These are phyloP conservation scores for Stagonosporopsis rhizophila DNA, from an alignment of 2,329 filamentous ascomycete genomes.

Conservation along the genomic window DNA sequence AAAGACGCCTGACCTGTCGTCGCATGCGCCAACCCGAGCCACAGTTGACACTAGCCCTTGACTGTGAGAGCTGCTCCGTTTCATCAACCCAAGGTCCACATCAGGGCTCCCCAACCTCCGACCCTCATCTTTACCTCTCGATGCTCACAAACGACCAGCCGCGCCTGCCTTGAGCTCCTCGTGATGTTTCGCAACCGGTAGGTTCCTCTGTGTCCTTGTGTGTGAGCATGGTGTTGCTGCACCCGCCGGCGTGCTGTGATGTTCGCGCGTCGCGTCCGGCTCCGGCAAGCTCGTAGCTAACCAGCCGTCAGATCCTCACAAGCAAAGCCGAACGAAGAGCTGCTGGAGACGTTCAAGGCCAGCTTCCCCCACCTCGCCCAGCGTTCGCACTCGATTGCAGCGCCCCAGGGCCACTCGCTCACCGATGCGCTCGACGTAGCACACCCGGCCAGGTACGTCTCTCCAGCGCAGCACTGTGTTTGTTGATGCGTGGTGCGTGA, in stretches of 20 bases:
- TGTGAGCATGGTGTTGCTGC: constrained; percentile 1
- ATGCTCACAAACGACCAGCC: constrained; percentile 37
- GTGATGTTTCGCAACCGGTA: constrained; percentile 59
- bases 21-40: constrained; percentile 24
- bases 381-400: constrained; percentile 53
- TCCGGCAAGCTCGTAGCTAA: constrained; percentile 27
- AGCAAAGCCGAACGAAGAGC: constrained; percentile 84
- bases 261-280: constrained; percentile 39
- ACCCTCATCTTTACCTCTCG: constrained; percentile 36
- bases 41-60: constrained; percentile 20
- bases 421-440: constrained; percentile 57
- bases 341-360: constrained; percentile 83
- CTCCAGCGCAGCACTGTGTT: constrained; percentile 2
- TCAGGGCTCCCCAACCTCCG: constrained; percentile 34
- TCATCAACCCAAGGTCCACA: constrained; percentile 38
- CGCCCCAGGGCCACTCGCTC: constrained; percentile 54
- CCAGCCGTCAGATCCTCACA: constrained; percentile 68
- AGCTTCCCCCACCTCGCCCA: constrained; percentile 74
- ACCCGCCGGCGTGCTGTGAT: constrained; percentile 25
- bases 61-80: constrained; percentile 46
- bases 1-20: constrained; percentile 44
- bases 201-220: constrained; percentile 31
- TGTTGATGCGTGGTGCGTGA: constrained; percentile 1
- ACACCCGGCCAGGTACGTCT: constrained; percentile 54
- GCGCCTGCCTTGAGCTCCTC: constrained; percentile 39